Base-by-base conservation (phyloP, 1,139 yeast genomes). In the Suhomyces taliae region DNA sequence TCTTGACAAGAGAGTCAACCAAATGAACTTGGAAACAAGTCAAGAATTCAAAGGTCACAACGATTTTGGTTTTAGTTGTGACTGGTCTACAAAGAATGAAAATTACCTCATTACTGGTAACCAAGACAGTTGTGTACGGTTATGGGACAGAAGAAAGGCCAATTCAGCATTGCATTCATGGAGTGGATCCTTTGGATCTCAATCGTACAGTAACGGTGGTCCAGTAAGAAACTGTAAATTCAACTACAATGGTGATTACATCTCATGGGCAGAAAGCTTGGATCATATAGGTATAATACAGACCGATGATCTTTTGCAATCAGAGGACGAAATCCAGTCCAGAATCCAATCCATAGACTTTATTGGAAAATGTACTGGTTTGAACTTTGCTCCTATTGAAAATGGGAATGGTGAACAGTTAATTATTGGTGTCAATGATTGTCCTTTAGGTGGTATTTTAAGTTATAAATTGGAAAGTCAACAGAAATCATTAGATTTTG, bases 61-160 rank as follows among this genome's bases (percentile, higher is more conserved):
- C 41, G 87, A 82, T 57, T 81, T 61, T 57, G 79, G 84, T 4
- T 83, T 82, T 55, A 72, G 83, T 41, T 82, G 86, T 58, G 87
- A 82, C 51, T 83, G 87, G 87, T 68, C 73, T 6, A 66, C 69
- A 2, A 47, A 52, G 3, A 66, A 75, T 51, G 79, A 75, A 27
- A 64, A 76, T 41, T 54, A 69, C 6, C 53, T 82, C 14, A 73
- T 81, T 8, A 76, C 85, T 0, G 87, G 87, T 4, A 80, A 78
- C 55, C 87, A 83, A 59, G 88, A 83, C 59, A 77, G 83, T 4
- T 74, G 84, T 8, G 76, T 82, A 10, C 66, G 80, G 43, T 53
- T 82, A 8, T 81, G 81, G 74, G 87, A 82, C 59, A 63, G 79
- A 47, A 59, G 78, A 35, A 61, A 59, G 42, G 54, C 67, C 8